These are phyloP conservation scores for Ceratocystis cacaofunesta DNA, from an alignment of 2,329 filamentous ascomycete genomes.

Conservation along the genomic window DNA sequence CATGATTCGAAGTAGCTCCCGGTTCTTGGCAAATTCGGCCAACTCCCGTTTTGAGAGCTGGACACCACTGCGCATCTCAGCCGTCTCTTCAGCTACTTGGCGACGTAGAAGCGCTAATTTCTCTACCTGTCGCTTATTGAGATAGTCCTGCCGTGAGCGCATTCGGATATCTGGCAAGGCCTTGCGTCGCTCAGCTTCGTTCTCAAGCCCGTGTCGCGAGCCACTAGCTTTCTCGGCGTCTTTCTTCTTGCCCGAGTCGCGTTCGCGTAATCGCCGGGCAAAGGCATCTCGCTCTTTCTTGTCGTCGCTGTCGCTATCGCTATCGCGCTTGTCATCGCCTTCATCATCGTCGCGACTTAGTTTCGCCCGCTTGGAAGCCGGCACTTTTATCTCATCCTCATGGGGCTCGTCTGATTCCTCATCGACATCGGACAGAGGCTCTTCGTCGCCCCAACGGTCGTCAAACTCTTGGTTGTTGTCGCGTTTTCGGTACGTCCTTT, in stretches of 20 bases:
- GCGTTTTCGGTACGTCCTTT: constrained; percentile 31
- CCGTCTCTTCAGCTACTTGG: constrained; percentile 78
- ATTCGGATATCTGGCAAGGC: constrained; percentile 70
- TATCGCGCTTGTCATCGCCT: constrained; percentile 7
- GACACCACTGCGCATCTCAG: constrained; percentile 63
- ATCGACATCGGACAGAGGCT: constrained; percentile 33
- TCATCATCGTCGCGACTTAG: constrained; percentile 37
- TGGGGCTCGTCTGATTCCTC: constrained; percentile 27
- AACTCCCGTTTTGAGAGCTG: constrained; percentile 64
- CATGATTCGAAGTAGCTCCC: constrained; percentile 64
- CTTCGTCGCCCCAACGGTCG: constrained; percentile 71
- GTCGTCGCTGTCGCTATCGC: constrained; percentile 29
- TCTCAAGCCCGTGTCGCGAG: constrained; percentile 31
- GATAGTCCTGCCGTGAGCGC: constrained; percentile 77
- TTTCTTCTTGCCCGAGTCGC: constrained; percentile 58
- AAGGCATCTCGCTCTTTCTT: constrained; percentile 66
- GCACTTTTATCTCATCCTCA: constrained; percentile 49
- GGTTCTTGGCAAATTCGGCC: constrained; percentile 76
- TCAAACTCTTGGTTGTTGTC: constrained; percentile 41
- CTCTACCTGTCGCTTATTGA: constrained; percentile 83
- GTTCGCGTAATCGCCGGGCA: constrained; percentile 56
- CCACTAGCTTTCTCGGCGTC: constrained; percentile 31
- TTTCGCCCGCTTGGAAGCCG: constrained; percentile 56
- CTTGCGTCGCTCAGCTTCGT: constrained; percentile 50
- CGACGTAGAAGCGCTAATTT: constrained; percentile 71